Evolutionary conservation across 164 flowering plant species (phyloP), one percentile per base, ranked within the genome.

Genomic region (Berberis thunbergii): DNA sequence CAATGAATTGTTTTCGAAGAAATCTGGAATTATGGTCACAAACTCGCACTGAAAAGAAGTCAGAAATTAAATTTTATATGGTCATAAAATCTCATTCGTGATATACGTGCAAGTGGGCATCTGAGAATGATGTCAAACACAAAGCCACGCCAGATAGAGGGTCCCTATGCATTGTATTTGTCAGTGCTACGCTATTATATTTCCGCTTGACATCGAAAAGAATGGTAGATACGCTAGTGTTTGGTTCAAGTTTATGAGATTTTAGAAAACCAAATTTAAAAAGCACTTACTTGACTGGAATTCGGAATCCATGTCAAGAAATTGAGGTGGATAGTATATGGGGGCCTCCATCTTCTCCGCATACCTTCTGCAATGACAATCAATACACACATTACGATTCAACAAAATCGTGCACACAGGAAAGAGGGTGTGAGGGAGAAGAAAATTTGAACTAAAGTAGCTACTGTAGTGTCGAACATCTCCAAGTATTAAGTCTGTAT

Each of bases 221-320:
- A 26, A 26, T 26, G 26, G 26, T 26, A 26, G 26, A 26, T 26
- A 26, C 26, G 26, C 26, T 26, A 26, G 26, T 26, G 26, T 26
- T 26, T 26, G 26, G 26, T 26, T 26, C 26, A 26, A 26, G 26
- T 26, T 26, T 26, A 26, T 26, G 26, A 26, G 26, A 26, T 26
- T 26, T 26, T 26, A 26, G 26, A 26, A 26, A 26, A 26, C 26
- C 26, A 26, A 26, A 26, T 26, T 26, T 26, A 26, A 26, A 26
- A 26, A 26, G 26, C 26, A 72, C 89, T 83, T 63, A 86, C 96
- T 60, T 39, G 84, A 61, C 43, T 83, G 81, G 69, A 81, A 50
- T 59, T 81, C 86, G 9, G 78, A 57, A 43, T 86, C 89, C 58
- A 78, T 62, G 38, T 82, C 86, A 1, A 74, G 66, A 54, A 69